A percentile compares a stretch with the other conserved stretches of the same genome.
These are phyloP conservation scores for Paramyrothecium sp. DNA, from an alignment of 2,329 filamentous ascomycete genomes.

Conservation along the genomic window DNA sequence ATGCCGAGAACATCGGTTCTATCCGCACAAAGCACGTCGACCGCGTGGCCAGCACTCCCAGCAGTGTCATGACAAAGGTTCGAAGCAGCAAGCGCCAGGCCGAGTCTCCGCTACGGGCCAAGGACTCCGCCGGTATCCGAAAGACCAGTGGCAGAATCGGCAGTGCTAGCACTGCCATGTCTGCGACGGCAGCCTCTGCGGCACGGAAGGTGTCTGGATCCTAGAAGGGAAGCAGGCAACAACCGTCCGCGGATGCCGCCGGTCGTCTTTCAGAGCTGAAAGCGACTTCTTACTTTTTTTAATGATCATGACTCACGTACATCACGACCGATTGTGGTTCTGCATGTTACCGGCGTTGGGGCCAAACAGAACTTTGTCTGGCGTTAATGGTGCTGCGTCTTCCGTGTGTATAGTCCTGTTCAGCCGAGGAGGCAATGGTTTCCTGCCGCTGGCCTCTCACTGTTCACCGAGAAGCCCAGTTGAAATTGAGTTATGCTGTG, in stretches of 20 bases:
- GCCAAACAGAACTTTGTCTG: background rate
- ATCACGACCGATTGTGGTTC: slow-evolving; percentile 39
- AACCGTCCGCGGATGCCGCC: background rate
- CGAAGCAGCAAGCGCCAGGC: slow-evolving; percentile 57
- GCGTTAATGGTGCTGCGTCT: background rate
- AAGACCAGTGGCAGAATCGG: slow-evolving; percentile 67
- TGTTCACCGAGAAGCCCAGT: background rate
- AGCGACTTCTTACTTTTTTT: slow-evolving; percentile 5
- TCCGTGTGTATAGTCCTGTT: background rate
- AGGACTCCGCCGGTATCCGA: slow-evolving; percentile 54
- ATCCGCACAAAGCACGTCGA: slow-evolving; percentile 60
- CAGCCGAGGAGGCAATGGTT: background rate
- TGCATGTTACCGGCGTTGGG: slow-evolving; percentile 43
- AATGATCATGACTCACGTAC: slow-evolving; percentile 41
- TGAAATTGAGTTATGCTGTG: background rate
- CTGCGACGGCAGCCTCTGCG: slow-evolving; percentile 41
- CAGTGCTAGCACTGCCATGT: slow-evolving; percentile 47
- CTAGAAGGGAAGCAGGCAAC: slow-evolving; percentile 22
- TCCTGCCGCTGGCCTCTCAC: background rate
- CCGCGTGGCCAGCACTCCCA: slow-evolving; percentile 51
- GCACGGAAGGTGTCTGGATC: slow-evolving; percentile 54
- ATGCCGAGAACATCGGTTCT: slow-evolving; percentile 68
- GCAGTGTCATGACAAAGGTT: slow-evolving; percentile 59
- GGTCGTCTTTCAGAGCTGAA: background rate
- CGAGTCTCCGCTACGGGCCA: slow-evolving; percentile 49